Conservation (phyloP, 2,329 filamentous ascomycete genomes). For the Cladophialophora exuberans region DNA sequence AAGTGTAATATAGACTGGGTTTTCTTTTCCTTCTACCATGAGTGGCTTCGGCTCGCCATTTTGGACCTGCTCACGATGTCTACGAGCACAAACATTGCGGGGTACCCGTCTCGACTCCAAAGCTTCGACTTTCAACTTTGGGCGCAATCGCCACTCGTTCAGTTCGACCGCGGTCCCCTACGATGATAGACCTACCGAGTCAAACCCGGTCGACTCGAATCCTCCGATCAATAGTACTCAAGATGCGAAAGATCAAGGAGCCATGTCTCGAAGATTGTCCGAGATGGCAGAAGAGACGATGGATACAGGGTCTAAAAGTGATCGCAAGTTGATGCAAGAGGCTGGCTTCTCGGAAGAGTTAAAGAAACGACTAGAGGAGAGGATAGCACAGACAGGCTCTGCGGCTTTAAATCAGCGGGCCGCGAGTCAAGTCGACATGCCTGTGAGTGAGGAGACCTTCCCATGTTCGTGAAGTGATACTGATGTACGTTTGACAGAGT, state of each 20-base stretch:
- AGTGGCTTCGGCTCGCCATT: slow-evolving; percentile 21
- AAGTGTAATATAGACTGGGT: neutral
- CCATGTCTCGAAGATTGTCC: slow-evolving; percentile 61
- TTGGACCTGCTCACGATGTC: slow-evolving; percentile 31
- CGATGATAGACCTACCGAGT: slow-evolving; percentile 9
- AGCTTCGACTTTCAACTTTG: neutral
- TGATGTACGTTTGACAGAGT: slow-evolving; percentile 38
- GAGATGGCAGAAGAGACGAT: slow-evolving; percentile 65
- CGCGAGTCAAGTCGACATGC: slow-evolving; percentile 58
- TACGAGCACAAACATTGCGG: slow-evolving; percentile 27
- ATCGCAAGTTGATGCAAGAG: slow-evolving; percentile 61
- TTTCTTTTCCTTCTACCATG: slow-evolving; percentile 20
- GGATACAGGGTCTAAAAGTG: slow-evolving; percentile 57
- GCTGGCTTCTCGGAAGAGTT: slow-evolving; percentile 66
- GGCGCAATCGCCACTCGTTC: slow-evolving; percentile 14
- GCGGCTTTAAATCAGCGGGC: slow-evolving; percentile 56
- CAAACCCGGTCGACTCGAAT: neutral
- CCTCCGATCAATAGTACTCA: neutral
- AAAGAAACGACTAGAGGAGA: slow-evolving; percentile 60
- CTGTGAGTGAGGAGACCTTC: slow-evolving; percentile 41
- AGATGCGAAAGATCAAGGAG: slow-evolving; percentile 49
- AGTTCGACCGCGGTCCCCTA: slow-evolving; percentile 6
- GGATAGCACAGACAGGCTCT: slow-evolving; percentile 60
- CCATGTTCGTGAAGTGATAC: neutral
- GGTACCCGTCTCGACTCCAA: slow-evolving; percentile 2